A percentile compares a stretch with the other conserved stretches of the same genome.
Conservation (phyloP, 1,284 basidiomycete species). For the Naganishia cerealis region DNA sequence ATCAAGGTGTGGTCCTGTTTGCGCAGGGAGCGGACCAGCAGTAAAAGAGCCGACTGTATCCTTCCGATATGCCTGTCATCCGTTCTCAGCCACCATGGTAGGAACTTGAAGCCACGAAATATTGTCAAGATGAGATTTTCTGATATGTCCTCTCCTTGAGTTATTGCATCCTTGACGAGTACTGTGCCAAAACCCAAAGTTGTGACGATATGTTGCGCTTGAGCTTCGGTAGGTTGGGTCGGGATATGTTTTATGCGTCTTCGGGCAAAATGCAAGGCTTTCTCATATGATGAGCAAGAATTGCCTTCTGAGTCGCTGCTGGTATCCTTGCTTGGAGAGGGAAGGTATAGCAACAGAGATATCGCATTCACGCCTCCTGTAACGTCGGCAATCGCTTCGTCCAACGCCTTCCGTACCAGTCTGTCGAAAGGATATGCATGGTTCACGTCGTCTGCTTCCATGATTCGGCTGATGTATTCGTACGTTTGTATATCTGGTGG, state of each 20-base stretch:
- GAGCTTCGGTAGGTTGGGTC: constrained; percentile 6
- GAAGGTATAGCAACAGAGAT: constrained; percentile 14
- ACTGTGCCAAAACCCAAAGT: constrained; percentile 17
- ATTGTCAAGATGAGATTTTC: not conserved
- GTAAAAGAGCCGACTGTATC: constrained; percentile 9
- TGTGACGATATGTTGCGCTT: constrained; percentile 8
- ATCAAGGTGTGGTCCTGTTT: not conserved
- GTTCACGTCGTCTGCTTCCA: not conserved
- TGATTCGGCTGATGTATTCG: not conserved
- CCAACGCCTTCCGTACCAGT: not conserved
- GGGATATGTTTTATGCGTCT: constrained; percentile 20
- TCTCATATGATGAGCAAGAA: not conserved
- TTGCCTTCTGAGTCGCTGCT: not conserved
- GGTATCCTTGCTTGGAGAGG: not conserved
- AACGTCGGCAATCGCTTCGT: not conserved
- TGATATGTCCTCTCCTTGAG: not conserved
- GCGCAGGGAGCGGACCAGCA: constrained; percentile 6
- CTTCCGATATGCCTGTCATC: not conserved
- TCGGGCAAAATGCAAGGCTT: constrained; percentile 3
- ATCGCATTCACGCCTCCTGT: constrained; percentile 3
- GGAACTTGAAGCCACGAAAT: constrained; percentile 16
- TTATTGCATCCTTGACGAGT: not conserved
- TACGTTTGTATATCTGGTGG: constrained; percentile 8
- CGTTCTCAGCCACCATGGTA: not conserved
- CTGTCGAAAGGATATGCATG: not conserved